phyloP scores from a whole-genome alignment of 345 rosid species.

The Syzygium aromaticum region DNA sequence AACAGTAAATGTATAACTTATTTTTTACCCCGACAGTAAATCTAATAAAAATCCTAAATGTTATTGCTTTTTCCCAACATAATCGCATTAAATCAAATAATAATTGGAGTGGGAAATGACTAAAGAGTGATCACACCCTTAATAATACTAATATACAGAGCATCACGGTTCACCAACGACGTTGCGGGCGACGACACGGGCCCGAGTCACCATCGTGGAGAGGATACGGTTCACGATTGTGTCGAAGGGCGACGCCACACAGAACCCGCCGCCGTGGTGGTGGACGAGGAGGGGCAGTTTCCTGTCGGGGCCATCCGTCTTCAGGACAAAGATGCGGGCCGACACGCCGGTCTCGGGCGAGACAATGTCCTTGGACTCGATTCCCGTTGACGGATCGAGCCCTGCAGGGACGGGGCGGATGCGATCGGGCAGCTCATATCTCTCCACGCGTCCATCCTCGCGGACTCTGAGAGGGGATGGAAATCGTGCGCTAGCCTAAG shows the following conservation, averaged over 20 bases:
- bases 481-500: constrained; percentile 14
- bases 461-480: constrained; percentile 27
- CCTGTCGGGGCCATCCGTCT: constrained; percentile 3
- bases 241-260: constrained; percentile 27
- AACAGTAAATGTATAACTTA: neutral
- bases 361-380: constrained; percentile 23
- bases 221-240: neutral
- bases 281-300: constrained; percentile 36
- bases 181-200: constrained; percentile 15
- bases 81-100: neutral
- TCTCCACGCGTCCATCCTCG: constrained; percentile 27
- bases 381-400: constrained; percentile 17
- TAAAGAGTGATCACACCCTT: neutral
- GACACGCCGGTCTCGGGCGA: constrained; percentile 8
- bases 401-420: constrained; percentile 1
- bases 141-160: neutral
- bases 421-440: neutral
- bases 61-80: neutral
- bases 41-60: neutral
- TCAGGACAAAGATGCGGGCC: constrained; percentile 22
- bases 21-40: neutral
- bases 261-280: constrained; percentile 52
- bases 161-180: neutral
- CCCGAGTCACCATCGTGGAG: constrained; percentile 9
- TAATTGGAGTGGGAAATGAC: neutral